A percentile compares a stretch with the other conserved stretches of the same genome.
Evolutionary conservation across 352 stramenopile species (phyloP).

Genomic region (Phytophthora megakarya): DNA sequence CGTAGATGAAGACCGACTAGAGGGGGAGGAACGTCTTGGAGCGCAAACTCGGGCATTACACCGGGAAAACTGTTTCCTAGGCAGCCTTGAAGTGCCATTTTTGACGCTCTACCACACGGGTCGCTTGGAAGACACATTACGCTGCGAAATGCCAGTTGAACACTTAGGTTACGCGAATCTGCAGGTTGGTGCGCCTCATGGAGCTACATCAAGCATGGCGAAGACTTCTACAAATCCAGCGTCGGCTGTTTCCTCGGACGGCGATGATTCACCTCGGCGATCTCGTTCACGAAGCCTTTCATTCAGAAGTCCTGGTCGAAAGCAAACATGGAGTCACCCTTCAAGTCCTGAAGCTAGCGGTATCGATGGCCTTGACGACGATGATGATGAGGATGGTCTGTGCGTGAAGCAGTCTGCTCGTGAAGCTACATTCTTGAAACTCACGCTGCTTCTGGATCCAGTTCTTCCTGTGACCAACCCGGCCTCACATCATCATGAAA

Average conservation of each 20-base stretch:
- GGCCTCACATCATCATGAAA: conserved; percentile 23
- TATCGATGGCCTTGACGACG: conserved; percentile 33
- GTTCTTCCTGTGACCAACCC: conserved; percentile 48
- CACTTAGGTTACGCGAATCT: conserved; percentile 85
- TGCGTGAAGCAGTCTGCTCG: conserved; percentile 48
- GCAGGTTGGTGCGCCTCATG: conserved; percentile 14
- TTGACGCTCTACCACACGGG: conserved; percentile 84
- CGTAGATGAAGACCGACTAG: conserved; percentile 42
- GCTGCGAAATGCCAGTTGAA: conserved; percentile 81
- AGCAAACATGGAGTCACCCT: conserved; percentile 9
- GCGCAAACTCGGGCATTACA: conserved; percentile 49
- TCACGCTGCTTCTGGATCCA: conserved; percentile 90
- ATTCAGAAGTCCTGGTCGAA: conserved; percentile 10
- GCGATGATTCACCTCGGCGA: conserved; percentile 27
- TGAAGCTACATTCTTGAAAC: conserved; percentile 79
- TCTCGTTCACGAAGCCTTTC: conserved; percentile 10
- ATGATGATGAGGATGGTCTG: conserved; percentile 42
- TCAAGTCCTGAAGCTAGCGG: conserved; percentile 16
- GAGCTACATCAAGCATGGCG: conserved; percentile 5
- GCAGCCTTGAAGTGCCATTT: conserved; percentile 87
- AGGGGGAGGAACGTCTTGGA: conserved; percentile 21
- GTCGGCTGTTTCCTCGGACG: conserved; percentile 19
- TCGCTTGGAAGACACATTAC: conserved; percentile 78
- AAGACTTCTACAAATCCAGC: conserved; percentile 9
- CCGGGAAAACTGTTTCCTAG: conserved; percentile 86